These are phyloP conservation scores for Diplotaxis tenuifolia DNA, from an alignment of 345 rosid species.

Conservation along the genomic window DNA sequence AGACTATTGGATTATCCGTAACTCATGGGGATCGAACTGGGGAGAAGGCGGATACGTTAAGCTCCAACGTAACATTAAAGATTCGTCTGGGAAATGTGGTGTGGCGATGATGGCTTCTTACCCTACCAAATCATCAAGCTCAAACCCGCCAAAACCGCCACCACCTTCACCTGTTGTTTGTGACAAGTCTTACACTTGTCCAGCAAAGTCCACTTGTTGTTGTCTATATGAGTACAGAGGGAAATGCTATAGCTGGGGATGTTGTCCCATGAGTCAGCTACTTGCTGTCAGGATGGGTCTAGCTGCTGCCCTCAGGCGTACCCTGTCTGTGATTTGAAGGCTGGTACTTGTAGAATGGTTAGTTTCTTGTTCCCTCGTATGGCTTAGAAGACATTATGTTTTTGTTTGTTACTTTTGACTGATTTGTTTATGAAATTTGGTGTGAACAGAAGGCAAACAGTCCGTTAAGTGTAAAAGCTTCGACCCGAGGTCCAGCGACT, in stretches of 20 bases:
- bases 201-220: constrained; percentile 86
- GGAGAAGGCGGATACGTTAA: constrained; percentile 80
- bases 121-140: constrained; percentile 73
- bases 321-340: constrained; percentile 87
- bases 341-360: too few relatives aligned
- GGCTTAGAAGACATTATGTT: background rate
- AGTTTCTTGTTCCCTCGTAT: too few relatives aligned
- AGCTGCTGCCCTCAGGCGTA: constrained; percentile 93
- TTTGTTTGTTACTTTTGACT: background rate
- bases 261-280: constrained; percentile 93
- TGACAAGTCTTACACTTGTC: constrained; percentile 65
- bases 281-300: constrained; percentile 78
- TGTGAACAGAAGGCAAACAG: constrained; percentile 52
- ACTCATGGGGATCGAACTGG: constrained; percentile 87
- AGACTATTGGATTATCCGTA: constrained; percentile 76
- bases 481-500: constrained; percentile 50
- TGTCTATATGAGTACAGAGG: constrained; percentile 60
- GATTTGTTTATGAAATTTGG: background rate
- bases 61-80: constrained; percentile 56
- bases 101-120: constrained; percentile 85
- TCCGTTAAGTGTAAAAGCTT: constrained; percentile 52
- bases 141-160: constrained; percentile 93
- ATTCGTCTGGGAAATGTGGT: constrained; percentile 71
- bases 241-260: constrained; percentile 81
- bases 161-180: constrained; percentile 97